A percentile compares a stretch with the other conserved stretches of the same genome.
Evolutionary conservation across 176 grass and related monocot species (phyloP).

Genomic region (Eremochloa ophiuroides): DNA sequence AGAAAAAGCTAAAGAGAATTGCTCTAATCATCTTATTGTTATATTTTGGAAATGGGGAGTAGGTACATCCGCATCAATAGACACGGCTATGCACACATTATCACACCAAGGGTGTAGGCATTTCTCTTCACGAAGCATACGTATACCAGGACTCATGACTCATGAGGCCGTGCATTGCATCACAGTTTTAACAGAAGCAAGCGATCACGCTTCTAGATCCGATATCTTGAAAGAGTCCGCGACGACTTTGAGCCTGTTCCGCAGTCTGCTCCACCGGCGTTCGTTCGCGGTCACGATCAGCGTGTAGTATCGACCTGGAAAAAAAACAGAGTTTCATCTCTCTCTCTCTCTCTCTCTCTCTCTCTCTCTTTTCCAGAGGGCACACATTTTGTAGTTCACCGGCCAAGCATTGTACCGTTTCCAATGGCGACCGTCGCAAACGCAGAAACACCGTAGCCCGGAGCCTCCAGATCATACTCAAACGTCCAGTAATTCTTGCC

Average conservation of each 20-base stretch:
- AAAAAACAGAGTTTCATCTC: background rate
- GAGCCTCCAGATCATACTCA: conserved; percentile 86
- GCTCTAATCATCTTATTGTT: no score
- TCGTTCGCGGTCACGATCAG: conserved; percentile 88
- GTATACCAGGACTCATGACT: background rate
- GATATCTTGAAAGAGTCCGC: conserved; percentile 85
- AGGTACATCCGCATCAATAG: background rate
- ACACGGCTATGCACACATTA: background rate
- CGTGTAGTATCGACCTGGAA: conserved; percentile 70
- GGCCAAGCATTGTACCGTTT: conserved; percentile 38
- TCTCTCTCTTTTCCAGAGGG: no score
- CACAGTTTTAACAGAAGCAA: background rate
- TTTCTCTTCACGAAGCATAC: background rate
- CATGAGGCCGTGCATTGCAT: background rate
- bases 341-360: background rate
- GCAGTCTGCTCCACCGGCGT: conserved; percentile 78
- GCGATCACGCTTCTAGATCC: conserved; percentile 33
- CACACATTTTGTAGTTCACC: background rate
- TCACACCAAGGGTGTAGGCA: background rate
- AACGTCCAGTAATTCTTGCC: conserved; percentile 99
- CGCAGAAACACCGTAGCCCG: conserved; percentile 56
- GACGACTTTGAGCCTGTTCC: conserved; percentile 73
- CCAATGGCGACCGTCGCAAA: conserved; percentile 89
- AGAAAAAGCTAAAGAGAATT: no score
- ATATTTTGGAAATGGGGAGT: no score